Percentiles rank a stretch among this genome's conserved stretches.
phyloP scores from a whole-genome alignment of 2,329 filamentous ascomycete species.

The Myriosclerotinia curreyana region DNA sequence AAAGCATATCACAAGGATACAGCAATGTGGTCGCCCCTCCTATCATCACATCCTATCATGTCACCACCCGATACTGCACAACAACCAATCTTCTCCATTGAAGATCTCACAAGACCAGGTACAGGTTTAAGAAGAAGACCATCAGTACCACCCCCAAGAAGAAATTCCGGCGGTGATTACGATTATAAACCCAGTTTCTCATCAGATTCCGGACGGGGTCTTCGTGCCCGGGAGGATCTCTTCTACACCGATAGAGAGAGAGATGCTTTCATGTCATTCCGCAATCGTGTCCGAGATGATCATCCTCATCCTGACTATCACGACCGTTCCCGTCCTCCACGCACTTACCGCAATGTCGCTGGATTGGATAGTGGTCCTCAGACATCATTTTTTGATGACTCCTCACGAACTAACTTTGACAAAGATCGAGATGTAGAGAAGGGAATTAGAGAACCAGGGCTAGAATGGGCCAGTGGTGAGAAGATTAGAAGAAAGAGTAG shows the following conservation, averaged over 20 bases:
- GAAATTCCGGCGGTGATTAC: conserved; percentile 16
- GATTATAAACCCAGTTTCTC: conserved; percentile 12
- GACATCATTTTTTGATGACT: conserved; percentile 33
- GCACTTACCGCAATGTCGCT: conserved; percentile 32
- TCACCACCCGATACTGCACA: conserved; percentile 10
- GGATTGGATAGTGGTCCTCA: conserved; percentile 19
- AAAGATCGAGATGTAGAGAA: conserved; percentile 30
- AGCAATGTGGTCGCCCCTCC: conserved; percentile 16
- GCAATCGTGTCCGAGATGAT: conserved; percentile 11
- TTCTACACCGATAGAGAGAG: conserved; percentile 11
- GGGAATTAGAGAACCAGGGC: neutral
- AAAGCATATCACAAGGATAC: conserved; percentile 11
- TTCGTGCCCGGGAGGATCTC: conserved; percentile 15
- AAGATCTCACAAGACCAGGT: conserved; percentile 14
- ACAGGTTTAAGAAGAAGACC: conserved; percentile 17
- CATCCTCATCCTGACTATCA: conserved; percentile 30
- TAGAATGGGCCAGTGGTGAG: conserved; percentile 17
- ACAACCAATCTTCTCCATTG: conserved; percentile 14
- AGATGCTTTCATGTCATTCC: conserved; percentile 13
- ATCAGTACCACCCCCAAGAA: conserved; percentile 10
- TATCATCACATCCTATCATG: conserved; percentile 19
- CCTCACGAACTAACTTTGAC: conserved; percentile 16
- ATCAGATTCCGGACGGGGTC: conserved; percentile 9
- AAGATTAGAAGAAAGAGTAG: conserved; percentile 20
- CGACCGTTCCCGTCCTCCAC: conserved; percentile 34